phyloP scores from a whole-genome alignment of 2,329 filamentous ascomycete species.

The Aspergillus sp. region DNA sequence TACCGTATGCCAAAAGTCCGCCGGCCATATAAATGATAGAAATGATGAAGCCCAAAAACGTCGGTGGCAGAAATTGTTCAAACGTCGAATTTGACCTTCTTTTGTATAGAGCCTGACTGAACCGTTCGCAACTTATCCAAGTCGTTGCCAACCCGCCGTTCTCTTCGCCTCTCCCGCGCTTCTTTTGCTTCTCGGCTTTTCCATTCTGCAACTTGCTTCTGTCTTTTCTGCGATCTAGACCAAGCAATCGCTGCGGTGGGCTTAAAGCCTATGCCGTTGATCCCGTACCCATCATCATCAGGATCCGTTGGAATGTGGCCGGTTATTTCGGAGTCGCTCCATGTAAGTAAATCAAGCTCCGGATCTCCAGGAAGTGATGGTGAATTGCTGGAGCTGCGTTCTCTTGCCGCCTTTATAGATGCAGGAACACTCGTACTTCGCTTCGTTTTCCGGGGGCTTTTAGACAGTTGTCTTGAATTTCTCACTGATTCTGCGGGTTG shows the following conservation, averaged over 20 bases:
- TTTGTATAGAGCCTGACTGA: conserved; percentile 33
- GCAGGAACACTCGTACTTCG: conserved; percentile 13
- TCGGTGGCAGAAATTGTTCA: conserved; percentile 10
- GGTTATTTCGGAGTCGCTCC: conserved; percentile 64
- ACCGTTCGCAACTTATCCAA: conserved; percentile 27
- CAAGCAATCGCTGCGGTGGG: conserved; percentile 61
- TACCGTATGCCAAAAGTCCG: conserved; percentile 9
- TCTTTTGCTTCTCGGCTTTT: conserved; percentile 59
- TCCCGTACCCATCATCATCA: conserved; percentile 62
- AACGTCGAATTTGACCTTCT: conserved; percentile 44
- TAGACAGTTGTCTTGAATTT: conserved; percentile 19
- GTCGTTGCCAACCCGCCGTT: conserved; percentile 45
- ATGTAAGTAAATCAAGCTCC: conserved; percentile 43
- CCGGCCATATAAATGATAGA: neutral
- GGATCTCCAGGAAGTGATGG: conserved; percentile 30
- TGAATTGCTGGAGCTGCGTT: conserved; percentile 31
- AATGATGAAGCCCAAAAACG: neutral
- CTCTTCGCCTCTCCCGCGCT: conserved; percentile 57
- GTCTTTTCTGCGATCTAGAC: conserved; percentile 55
- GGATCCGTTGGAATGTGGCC: conserved; percentile 58
- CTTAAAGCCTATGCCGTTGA: conserved; percentile 64
- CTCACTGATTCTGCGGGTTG: conserved; percentile 14
- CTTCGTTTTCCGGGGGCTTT: conserved; percentile 29
- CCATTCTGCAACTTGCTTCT: conserved; percentile 61
- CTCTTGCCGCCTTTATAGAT: conserved; percentile 24